These are phyloP conservation scores for Blastocystis hominis DNA, from an alignment of 352 stramenopile genomes.

Conservation along the genomic window DNA sequence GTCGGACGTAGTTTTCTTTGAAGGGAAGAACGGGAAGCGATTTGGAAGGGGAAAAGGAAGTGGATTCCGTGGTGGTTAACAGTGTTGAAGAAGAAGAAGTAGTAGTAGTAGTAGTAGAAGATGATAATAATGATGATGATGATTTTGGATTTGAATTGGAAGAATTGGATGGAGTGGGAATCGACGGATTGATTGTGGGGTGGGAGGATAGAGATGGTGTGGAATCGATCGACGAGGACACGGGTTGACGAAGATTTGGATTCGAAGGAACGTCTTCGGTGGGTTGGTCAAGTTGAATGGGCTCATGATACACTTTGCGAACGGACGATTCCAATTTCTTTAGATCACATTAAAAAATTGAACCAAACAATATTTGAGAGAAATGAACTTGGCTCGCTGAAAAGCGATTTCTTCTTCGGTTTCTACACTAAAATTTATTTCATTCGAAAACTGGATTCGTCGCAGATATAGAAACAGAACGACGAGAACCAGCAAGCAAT, in stretches of 20 bases:
- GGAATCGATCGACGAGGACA: not conserved
- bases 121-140: too few species aligned
- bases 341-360: not conserved
- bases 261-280: not conserved
- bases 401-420: not conserved
- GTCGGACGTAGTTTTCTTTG: conserved; percentile 15
- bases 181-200: not conserved
- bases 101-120: too few species aligned
- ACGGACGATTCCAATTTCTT: conserved; percentile 16
- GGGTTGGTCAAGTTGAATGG: not conserved
- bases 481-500: not conserved
- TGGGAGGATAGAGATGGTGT: not conserved
- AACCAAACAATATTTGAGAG: not conserved
- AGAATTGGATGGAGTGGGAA: not conserved
- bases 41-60: not conserved
- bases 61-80: too few species aligned
- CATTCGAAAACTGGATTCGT: not conserved
- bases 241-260: not conserved
- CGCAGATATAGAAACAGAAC: not conserved
- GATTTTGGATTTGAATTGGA: too few species aligned
- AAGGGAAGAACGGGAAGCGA: not conserved
- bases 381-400: not conserved
- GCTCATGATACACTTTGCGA: conserved; percentile 48
- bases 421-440: conserved; percentile 7
- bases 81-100: too few species aligned